Evolutionary conservation across 208 protist genomes (phyloP).

Genomic region (Acanthamoeba triangularis): DNA sequence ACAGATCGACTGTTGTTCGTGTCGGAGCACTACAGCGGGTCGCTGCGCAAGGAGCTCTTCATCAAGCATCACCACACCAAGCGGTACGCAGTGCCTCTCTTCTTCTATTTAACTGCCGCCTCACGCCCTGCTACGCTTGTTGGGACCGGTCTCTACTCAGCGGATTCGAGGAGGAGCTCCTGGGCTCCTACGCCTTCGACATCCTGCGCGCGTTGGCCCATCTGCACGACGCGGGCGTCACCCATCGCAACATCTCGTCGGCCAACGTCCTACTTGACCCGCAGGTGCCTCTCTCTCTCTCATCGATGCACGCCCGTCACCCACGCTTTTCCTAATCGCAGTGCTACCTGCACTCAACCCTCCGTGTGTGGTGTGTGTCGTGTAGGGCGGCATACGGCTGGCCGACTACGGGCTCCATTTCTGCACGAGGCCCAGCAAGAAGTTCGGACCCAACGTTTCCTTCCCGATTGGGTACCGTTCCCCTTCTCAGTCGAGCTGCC

Average conservation of each 20-base stretch:
- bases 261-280: constrained; percentile 47
- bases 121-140: not conserved
- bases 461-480: constrained; percentile 68
- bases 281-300: not conserved
- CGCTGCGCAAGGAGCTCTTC: constrained; percentile 45
- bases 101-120: not conserved
- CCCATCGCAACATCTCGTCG: constrained; percentile 66
- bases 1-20: constrained; percentile 68
- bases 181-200: constrained; percentile 59
- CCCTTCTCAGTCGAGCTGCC: not conserved
- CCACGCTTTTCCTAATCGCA: not conserved
- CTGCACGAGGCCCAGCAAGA: constrained; percentile 64
- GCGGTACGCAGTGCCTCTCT: not conserved
- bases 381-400: constrained; percentile 53
- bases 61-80: not conserved
- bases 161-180: constrained; percentile 39
- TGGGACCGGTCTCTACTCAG: not conserved
- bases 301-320: not conserved
- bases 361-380: not conserved
- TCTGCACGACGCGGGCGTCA: constrained; percentile 67
- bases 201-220: constrained; percentile 31
- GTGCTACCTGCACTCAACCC: not conserved
- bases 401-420: constrained; percentile 73
- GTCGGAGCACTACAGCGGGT: constrained; percentile 68
- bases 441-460: constrained; percentile 33